These are phyloP conservation scores for Erigeron canadensis DNA, from an alignment of 129 eudicot species.

Conservation along the genomic window DNA sequence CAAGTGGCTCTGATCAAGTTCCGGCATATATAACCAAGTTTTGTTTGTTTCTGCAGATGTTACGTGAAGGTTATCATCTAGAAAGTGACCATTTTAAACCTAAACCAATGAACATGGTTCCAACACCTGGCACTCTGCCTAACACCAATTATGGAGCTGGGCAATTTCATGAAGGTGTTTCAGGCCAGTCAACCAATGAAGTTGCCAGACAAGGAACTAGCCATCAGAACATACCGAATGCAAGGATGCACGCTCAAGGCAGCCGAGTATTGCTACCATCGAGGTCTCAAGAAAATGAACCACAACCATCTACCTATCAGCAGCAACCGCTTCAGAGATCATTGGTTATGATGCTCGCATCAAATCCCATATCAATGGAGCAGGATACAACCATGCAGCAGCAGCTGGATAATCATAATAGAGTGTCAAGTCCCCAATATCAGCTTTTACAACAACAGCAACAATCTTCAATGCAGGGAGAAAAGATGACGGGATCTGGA, in stretches of 20 bases:
- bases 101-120: constrained; percentile 44
- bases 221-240: constrained; percentile 31
- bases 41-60: constrained; percentile 54
- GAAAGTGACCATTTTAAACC: constrained; percentile 53
- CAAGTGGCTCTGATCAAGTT: constrained; percentile 19
- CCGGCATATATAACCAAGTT: neutral
- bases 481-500: no score
- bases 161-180: constrained; percentile 34
- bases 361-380: constrained; percentile 23
- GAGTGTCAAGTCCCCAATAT: constrained; percentile 46
- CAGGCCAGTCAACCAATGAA: constrained; percentile 38
- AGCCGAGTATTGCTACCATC: constrained; percentile 30
- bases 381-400: constrained; percentile 57
- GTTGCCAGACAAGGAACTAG: constrained; percentile 36
- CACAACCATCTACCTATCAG: constrained; percentile 3
- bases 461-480: no score
- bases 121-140: constrained; percentile 37
- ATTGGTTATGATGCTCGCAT: no score
- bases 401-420: constrained; percentile 12
- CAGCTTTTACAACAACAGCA: constrained; percentile 42
- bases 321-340: constrained; percentile 19
- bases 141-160: constrained; percentile 43
- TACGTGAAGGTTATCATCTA: constrained; percentile 54
- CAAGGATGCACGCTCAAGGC: constrained; percentile 57
- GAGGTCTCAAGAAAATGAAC: constrained; percentile 3